Percentiles rank a stretch among this genome's conserved stretches.
phyloP scores from a whole-genome alignment of 352 stramenopile species.

The Globisporangium carolinianum region DNA sequence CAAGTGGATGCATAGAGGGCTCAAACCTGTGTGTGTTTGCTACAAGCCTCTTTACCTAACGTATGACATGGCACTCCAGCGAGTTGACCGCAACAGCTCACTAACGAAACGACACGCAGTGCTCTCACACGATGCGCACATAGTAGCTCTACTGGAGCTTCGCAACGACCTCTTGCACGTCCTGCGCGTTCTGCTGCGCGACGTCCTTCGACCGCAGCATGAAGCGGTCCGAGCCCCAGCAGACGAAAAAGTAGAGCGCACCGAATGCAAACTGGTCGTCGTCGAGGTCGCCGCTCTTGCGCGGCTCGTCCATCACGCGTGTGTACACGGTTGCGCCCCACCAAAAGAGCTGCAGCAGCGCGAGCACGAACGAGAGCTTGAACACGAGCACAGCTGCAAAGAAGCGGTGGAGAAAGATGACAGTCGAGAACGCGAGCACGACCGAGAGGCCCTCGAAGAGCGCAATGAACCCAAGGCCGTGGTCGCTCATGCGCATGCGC shows the following conservation, averaged over 20 bases:
- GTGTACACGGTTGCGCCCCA: constrained; percentile 44
- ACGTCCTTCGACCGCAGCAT: constrained; percentile 65
- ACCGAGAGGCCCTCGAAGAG: constrained; percentile 60
- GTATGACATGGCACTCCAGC: too few relatives aligned
- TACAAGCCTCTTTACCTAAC: too few relatives aligned
- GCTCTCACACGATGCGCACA: too few relatives aligned
- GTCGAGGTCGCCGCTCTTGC: constrained; percentile 46
- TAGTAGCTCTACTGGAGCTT: constrained; percentile 14
- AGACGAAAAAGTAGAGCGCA: constrained; percentile 67
- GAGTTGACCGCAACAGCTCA: too few relatives aligned
- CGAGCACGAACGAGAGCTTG: constrained; percentile 71
- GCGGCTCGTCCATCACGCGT: constrained; percentile 33
- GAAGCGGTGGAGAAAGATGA: constrained; percentile 61
- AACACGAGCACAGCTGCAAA: constrained; percentile 60
- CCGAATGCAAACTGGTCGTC: constrained; percentile 64
- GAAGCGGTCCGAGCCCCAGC: constrained; percentile 72
- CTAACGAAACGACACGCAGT: too few relatives aligned
- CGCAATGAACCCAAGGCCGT: constrained; percentile 45
- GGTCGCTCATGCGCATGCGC: constrained; percentile 39
- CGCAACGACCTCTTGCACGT: constrained; percentile 47
- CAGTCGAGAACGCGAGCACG: constrained; percentile 38
- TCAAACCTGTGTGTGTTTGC: too few relatives aligned
- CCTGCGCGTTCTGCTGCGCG: constrained; percentile 55
- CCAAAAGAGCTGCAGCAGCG: constrained; percentile 67
- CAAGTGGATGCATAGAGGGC: too few relatives aligned